phyloP scores from a whole-genome alignment of 2,329 filamentous ascomycete genomes.

The Simplicillium sp. region DNA sequence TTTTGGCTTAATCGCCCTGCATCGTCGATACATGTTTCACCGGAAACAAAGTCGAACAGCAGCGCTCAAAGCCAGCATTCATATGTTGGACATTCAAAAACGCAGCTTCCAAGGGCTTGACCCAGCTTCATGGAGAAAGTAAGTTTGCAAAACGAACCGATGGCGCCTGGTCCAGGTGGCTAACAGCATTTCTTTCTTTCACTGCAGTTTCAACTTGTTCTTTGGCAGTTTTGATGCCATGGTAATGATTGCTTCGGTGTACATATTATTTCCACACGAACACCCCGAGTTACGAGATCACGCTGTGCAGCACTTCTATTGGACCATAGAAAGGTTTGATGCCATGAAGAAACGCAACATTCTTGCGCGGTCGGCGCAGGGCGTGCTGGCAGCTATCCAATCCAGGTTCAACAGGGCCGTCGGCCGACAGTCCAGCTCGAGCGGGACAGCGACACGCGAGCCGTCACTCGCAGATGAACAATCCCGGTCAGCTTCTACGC shows the following conservation, averaged over 20 bases:
- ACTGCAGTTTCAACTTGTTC: slow-evolving; percentile 40
- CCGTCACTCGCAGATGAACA: not conserved
- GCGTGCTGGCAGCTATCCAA: slow-evolving; percentile 45
- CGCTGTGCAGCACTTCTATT: slow-evolving; percentile 46
- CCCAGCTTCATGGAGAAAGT: slow-evolving; percentile 38
- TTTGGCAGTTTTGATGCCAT: slow-evolving; percentile 57
- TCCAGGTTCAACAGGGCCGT: slow-evolving; percentile 43
- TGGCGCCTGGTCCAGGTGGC: slow-evolving; percentile 3
- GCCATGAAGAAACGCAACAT: slow-evolving; percentile 43
- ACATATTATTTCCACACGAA: slow-evolving; percentile 50
- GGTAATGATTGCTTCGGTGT: slow-evolving; percentile 50
- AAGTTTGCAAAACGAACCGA: slow-evolving; percentile 25
- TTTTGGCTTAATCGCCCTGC: slow-evolving; percentile 50
- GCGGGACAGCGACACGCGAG: slow-evolving; percentile 7
- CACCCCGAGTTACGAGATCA: slow-evolving; percentile 36
- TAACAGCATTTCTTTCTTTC: not conserved
- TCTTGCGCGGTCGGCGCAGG: slow-evolving; percentile 42
- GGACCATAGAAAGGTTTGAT: slow-evolving; percentile 49
- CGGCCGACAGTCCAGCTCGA: slow-evolving; percentile 12
- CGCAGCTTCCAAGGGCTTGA: slow-evolving; percentile 37
- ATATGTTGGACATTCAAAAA: slow-evolving; percentile 45
- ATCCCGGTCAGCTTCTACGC: not conserved
- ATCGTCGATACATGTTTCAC: slow-evolving; percentile 54
- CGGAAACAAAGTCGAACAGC: slow-evolving; percentile 41
- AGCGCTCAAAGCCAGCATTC: slow-evolving; percentile 45